phyloP scores from a whole-genome alignment of 768 basidiomycete species.

The Psilocybe tampanensis region DNA sequence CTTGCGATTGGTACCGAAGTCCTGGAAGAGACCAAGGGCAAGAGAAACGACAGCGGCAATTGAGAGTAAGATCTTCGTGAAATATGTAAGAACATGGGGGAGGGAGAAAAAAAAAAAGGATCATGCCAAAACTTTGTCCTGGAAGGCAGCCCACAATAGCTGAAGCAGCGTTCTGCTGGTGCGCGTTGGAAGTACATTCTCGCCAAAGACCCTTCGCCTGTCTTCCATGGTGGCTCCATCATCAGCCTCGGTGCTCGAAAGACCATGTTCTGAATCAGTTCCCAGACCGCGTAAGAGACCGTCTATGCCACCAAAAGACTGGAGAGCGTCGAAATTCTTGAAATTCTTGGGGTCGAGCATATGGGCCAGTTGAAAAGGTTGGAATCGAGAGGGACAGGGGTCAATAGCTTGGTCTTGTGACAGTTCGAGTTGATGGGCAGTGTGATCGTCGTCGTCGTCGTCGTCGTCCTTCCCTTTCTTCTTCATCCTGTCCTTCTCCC shows the following conservation, averaged over 20 bases:
- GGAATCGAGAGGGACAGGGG: slow-evolving; percentile 72
- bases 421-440: slow-evolving; percentile 36
- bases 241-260: slow-evolving; percentile 27
- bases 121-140: slow-evolving; percentile 89
- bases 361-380: slow-evolving; percentile 76
- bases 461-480: slow-evolving; percentile 24
- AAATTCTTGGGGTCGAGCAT: slow-evolving; percentile 93
- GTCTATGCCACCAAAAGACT: slow-evolving; percentile 67
- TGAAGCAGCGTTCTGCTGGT: slow-evolving; percentile 67
- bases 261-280: slow-evolving; percentile 56
- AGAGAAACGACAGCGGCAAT: slow-evolving; percentile 93
- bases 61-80: slow-evolving; percentile 75
- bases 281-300: slow-evolving; percentile 76
- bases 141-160: slow-evolving; percentile 84
- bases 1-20: slow-evolving; percentile 72
- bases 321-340: slow-evolving; percentile 63
- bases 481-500: slow-evolving; percentile 27
- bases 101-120: slow-evolving; percentile 16
- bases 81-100: not conserved
- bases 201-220: slow-evolving; percentile 72
- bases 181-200: slow-evolving; percentile 72
- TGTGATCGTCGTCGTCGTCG: slow-evolving; percentile 26
- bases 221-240: slow-evolving; percentile 48
- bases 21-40: slow-evolving; percentile 92
- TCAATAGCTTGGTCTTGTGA: slow-evolving; percentile 47